A percentile compares a stretch with the other conserved stretches of the same genome.
Evolutionary conservation across 2,329 filamentous ascomycete genomes (phyloP).

Genomic region (Elsinoe necatrix): DNA sequence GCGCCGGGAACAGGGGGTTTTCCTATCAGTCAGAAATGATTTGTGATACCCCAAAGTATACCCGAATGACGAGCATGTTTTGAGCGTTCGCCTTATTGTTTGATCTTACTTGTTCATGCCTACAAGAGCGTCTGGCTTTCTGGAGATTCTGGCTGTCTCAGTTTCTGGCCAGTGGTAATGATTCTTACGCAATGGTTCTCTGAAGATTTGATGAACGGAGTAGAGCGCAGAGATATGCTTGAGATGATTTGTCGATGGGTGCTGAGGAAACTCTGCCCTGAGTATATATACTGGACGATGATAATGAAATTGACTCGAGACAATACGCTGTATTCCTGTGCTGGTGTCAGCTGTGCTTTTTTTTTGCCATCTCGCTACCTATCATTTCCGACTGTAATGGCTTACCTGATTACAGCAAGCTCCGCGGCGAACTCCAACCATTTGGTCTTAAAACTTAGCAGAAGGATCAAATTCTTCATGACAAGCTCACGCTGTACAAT

Average conservation of each 20-base stretch:
- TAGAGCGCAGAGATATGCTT: neutral
- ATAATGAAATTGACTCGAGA: neutral
- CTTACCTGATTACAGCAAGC: no score
- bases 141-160: neutral
- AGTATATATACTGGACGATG: constrained; percentile 4
- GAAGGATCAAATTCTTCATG: no score
- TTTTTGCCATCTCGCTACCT: no score
- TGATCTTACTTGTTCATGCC: neutral
- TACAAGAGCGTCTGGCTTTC: neutral
- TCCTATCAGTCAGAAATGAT: constrained; percentile 5
- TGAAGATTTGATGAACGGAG: neutral
- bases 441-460: no score
- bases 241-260: neutral
- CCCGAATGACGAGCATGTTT: constrained; percentile 2
- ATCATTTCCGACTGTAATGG: no score
- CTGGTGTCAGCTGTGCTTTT: no score
- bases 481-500: no score
- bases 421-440: no score
- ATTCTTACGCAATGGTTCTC: neutral
- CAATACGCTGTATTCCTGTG: no score
- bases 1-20: constrained; percentile 1
- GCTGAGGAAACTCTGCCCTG: neutral
- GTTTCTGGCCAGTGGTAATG: neutral
- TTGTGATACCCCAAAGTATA: constrained; percentile 8
- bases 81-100: neutral